Conservation (phyloP, 2,329 filamentous ascomycete species). For the Colletotrichum abscissum region DNA sequence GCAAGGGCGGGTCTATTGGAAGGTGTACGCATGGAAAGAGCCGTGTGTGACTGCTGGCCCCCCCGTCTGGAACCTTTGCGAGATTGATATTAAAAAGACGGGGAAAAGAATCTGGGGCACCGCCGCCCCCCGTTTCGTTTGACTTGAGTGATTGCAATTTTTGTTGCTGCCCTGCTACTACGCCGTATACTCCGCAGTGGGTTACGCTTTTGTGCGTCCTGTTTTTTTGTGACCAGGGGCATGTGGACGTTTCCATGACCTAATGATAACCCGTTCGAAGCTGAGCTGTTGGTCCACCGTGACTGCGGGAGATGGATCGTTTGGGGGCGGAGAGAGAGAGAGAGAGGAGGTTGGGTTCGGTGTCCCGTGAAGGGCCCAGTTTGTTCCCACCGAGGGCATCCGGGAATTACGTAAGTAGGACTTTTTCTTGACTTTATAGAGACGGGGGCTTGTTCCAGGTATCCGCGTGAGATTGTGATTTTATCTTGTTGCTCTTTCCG, state of each 20-base stretch:
- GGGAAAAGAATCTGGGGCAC: slow-evolving; percentile 21
- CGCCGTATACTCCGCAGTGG: neutral
- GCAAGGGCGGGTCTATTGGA: neutral
- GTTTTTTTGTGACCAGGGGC: neutral
- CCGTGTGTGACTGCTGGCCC: neutral
- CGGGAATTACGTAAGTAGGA: slow-evolving; percentile 32
- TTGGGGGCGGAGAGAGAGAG: neutral
- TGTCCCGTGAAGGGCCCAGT: neutral
- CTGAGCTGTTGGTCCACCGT: neutral
- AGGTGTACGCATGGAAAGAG: neutral
- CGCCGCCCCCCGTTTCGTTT: neutral
- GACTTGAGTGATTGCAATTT: neutral
- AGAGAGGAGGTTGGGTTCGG: neutral
- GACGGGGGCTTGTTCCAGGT: neutral
- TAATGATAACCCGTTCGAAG: neutral
- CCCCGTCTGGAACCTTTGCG: neutral
- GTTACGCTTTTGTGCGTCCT: neutral
- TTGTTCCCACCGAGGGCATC: slow-evolving; percentile 6
- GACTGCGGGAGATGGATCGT: neutral
- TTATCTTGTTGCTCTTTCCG: neutral
- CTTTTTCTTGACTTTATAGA: neutral
- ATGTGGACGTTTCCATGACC: neutral
- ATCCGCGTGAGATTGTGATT: neutral
- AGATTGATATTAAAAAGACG: neutral
- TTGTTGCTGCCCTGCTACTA: neutral